Conservation (phyloP, 768 basidiomycete genomes). For the Lentinus brumalis region DNA sequence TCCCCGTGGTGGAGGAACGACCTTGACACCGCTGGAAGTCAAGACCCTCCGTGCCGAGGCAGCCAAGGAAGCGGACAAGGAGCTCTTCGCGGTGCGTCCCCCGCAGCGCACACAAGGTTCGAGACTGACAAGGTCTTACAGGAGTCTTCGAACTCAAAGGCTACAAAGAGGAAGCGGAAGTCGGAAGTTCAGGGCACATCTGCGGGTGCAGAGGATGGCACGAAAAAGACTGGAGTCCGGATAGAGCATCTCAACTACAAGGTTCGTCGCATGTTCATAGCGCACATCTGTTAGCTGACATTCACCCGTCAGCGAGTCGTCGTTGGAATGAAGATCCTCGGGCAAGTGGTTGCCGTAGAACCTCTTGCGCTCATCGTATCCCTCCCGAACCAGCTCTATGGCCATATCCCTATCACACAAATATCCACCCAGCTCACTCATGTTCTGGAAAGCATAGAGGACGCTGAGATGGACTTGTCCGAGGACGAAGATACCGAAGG, state of each 20-base stretch:
- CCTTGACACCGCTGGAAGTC: constrained; percentile 85
- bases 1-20: constrained; percentile 92
- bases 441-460: constrained; percentile 64
- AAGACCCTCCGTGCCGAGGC: constrained; percentile 86
- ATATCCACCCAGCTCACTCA: constrained; percentile 79
- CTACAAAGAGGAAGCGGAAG: constrained; percentile 50
- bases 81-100: constrained; percentile 64
- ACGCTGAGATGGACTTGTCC: constrained; percentile 45
- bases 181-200: constrained; percentile 40
- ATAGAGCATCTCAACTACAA: constrained; percentile 96
- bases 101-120: background rate
- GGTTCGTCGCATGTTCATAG: constrained; percentile 40
- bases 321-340: constrained; percentile 84
- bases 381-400: constrained; percentile 93
- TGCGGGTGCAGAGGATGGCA: constrained; percentile 31
- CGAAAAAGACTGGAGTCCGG: constrained; percentile 61
- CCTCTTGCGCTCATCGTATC: constrained; percentile 91
- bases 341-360: constrained; percentile 83
- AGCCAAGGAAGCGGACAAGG: constrained; percentile 78
- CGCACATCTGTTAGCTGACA: constrained; percentile 9
- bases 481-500: constrained; percentile 52
- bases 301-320: constrained; percentile 60
- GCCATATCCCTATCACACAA: constrained; percentile 92
- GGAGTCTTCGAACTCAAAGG: constrained; percentile 43
- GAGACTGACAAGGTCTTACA: constrained; percentile 1